A percentile compares a stretch with the other conserved stretches of the same genome.
Conservation (phyloP, 805 yeast species). For the Yarrowia alimentaria region DNA sequence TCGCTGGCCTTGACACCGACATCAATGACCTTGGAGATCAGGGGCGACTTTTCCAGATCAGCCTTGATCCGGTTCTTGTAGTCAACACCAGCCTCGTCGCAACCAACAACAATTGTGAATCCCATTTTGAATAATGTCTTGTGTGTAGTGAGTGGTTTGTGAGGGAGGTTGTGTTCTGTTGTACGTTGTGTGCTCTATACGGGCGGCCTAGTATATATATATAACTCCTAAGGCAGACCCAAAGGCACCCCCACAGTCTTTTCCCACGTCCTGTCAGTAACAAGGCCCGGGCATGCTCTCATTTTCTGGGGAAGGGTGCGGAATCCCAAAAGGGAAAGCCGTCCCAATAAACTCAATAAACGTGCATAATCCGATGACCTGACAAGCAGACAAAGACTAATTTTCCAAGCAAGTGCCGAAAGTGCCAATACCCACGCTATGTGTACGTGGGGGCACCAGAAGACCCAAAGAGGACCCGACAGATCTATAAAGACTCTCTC, state of each 20-base stretch:
- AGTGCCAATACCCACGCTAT: too few relatives aligned
- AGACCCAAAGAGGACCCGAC: too few relatives aligned
- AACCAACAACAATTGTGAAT: conserved; percentile 43
- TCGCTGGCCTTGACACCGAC: conserved; percentile 43
- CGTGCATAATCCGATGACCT: conserved; percentile 26
- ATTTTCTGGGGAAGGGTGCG: conserved; percentile 4
- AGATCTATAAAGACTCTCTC: neutral
- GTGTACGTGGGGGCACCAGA: too few relatives aligned
- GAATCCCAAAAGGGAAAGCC: conserved; percentile 19
- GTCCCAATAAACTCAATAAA: neutral
- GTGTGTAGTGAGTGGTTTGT: neutral
- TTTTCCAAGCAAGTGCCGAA: too few relatives aligned
- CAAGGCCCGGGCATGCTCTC: too few relatives aligned
- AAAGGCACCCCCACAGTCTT: neutral
- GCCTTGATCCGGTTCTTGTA: conserved; percentile 44
- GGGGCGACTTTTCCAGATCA: conserved; percentile 39
- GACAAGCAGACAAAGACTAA: conserved; percentile 1
- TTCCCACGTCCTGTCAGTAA: too few relatives aligned
- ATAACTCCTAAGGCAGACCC: too few relatives aligned
- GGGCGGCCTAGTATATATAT: too few relatives aligned
- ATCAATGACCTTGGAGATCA: conserved; percentile 42
- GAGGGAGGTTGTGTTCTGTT: neutral
- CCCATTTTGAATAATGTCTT: neutral
- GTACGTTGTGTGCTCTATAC: neutral
- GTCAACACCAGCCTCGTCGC: conserved; percentile 49